phyloP scores from a whole-genome alignment of 805 yeast genomes.

The Candida corydali region DNA sequence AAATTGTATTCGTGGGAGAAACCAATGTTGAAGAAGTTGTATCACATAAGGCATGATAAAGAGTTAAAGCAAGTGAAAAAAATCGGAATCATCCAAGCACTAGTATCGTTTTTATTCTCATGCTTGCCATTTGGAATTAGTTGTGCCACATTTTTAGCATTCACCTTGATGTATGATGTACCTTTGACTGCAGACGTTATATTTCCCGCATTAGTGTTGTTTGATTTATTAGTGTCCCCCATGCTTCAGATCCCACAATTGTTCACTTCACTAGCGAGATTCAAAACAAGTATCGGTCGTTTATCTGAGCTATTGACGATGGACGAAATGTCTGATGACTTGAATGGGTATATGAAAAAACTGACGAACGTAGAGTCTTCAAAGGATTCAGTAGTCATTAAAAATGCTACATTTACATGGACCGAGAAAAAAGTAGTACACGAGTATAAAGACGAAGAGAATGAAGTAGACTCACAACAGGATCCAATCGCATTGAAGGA shows the following conservation, averaged over 20 bases:
- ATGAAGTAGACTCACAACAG: constrained; percentile 13
- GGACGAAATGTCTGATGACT: constrained; percentile 29
- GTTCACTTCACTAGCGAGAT: constrained; percentile 24
- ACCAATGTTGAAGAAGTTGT: constrained; percentile 33
- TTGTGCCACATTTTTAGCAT: constrained; percentile 27
- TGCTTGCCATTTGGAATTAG: constrained; percentile 35
- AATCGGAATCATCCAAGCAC: constrained; percentile 30
- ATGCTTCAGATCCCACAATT: constrained; percentile 28
- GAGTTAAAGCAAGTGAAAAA: constrained; percentile 24
- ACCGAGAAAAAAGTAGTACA: constrained; percentile 20
- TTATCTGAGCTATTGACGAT: constrained; percentile 25
- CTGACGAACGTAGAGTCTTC: background rate
- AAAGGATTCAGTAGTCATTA: constrained; percentile 18
- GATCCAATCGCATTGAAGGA: constrained; percentile 24
- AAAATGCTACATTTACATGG: constrained; percentile 32
- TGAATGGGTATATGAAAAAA: constrained; percentile 16
- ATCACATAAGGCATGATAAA: constrained; percentile 29
- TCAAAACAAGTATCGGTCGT: constrained; percentile 29
- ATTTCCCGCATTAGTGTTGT: constrained; percentile 37
- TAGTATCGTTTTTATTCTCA: constrained; percentile 29
- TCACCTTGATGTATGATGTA: constrained; percentile 18
- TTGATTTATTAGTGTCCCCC: constrained; percentile 32
- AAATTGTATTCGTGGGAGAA: constrained; percentile 41
- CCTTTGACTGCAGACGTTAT: constrained; percentile 33
- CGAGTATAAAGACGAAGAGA: constrained; percentile 15